A percentile compares a stretch with the other conserved stretches of the same genome.
phyloP scores from a whole-genome alignment of 2,329 filamentous ascomycete species.

The Trichoderma simmonsii region DNA sequence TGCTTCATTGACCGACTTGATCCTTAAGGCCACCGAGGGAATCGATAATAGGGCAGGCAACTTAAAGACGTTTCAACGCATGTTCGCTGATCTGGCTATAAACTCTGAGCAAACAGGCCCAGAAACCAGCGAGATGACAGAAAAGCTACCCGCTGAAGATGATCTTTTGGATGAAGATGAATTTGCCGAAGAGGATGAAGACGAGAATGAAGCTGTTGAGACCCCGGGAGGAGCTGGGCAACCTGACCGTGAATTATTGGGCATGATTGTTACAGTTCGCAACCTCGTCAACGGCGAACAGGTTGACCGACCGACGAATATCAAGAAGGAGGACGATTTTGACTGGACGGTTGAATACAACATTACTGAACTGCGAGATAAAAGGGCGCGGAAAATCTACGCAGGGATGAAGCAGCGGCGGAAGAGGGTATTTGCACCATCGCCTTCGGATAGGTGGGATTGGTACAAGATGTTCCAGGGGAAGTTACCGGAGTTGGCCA shows the following conservation, averaged over 20 bases:
- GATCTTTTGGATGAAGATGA: slow-evolving; percentile 6
- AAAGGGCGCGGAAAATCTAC: slow-evolving; percentile 53
- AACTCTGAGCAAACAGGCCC: slow-evolving; percentile 29
- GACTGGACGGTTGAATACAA: slow-evolving; percentile 79
- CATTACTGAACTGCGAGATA: slow-evolving; percentile 57
- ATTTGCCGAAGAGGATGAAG: slow-evolving; percentile 13
- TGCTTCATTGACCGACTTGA: slow-evolving; percentile 45
- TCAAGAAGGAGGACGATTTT: slow-evolving; percentile 22
- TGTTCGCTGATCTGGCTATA: slow-evolving; percentile 48
- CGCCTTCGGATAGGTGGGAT: slow-evolving; percentile 41
- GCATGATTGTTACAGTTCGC: slow-evolving; percentile 67
- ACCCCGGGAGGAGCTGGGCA: background rate
- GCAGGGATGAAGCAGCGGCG: slow-evolving; percentile 54
- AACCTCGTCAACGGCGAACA: slow-evolving; percentile 68
- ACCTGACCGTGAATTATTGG: slow-evolving; percentile 48
- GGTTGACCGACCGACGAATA: slow-evolving; percentile 58
- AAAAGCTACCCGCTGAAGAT: background rate
- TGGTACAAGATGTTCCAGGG: slow-evolving; percentile 49
- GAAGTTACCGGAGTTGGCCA: slow-evolving; percentile 40
- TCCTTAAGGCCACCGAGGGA: slow-evolving; percentile 48
- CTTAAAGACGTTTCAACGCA: slow-evolving; percentile 49
- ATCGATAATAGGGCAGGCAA: slow-evolving; percentile 41
- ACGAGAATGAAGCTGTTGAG: slow-evolving; percentile 10
- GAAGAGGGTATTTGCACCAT: slow-evolving; percentile 40
- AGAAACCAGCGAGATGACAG: background rate